Evolutionary conservation across 352 stramenopile genomes (phyloP), one percentile per base, ranked within the genome.

Genomic region (Elongisporangium senticosum): DNA sequence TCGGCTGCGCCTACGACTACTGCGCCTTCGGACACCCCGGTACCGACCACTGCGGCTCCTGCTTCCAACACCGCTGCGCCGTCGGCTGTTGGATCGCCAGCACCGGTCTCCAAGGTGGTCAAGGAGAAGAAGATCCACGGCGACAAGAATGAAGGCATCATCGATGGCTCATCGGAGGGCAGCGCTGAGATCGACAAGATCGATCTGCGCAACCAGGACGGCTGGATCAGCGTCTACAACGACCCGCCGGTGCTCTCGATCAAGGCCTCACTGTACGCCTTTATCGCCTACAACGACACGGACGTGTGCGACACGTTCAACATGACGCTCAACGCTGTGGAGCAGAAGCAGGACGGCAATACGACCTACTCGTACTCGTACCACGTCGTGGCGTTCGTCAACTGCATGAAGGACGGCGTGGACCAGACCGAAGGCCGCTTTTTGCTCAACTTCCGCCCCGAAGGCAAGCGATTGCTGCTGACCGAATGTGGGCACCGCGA

Each of bases 101-200:
- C 49, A 1, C 22, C 49, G 3, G 33, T 43, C 10, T 17, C 33
- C 33, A 43, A 43, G 33, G 33, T 43, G 0, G 66, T 72, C 20
- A 68, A 76, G 56, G 82, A 92, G 58, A 87, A 86, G 67, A 87
- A 85, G 69, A 87, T 86, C 54, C 76, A 78, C 61, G 83, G 83
- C 39, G 67, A 82, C 55, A 83, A 81, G 69, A 86, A 87, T 61
- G 79, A 88, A 21, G 83, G 83, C 72, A 56, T 90, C 22, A 85
- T 90, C 59, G 83, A 90, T 76, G 68, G 69, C 7, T 93, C 81
- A 24, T 89, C 83, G 43, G 81, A 89, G 71, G 83, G 83, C 51
- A 87, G 65, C 49, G 72, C 83, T 3, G 83, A 93, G 67, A 93
- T 93, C 53, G 83, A 93, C 43, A 93, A 93, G 79, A 90, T 93